A percentile compares a stretch with the other conserved stretches of the same genome.
Evolutionary conservation across 176 grass and related monocot genomes (phyloP).

Genomic region (Olyra latifolia): DNA sequence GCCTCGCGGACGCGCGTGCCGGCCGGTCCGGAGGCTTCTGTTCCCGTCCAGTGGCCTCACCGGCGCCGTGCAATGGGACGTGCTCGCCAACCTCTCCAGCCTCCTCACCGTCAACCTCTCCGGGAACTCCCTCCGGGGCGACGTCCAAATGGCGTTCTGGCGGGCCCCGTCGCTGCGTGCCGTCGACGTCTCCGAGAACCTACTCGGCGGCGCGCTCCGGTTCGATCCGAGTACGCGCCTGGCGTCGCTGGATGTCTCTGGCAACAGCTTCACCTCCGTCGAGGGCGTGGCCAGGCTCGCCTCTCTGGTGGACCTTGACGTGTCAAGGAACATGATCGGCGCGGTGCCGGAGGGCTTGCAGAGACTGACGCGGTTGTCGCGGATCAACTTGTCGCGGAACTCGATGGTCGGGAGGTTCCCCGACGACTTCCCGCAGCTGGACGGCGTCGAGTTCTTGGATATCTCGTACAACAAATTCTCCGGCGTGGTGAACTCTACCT

Average conservation of each 20-base stretch:
- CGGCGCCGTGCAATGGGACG: slow-evolving; percentile 51
- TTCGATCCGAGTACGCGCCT: slow-evolving; percentile 28
- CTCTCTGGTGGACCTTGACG: slow-evolving; percentile 40
- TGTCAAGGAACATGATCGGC: slow-evolving; percentile 48
- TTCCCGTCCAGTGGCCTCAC: slow-evolving; percentile 51
- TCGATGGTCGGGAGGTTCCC: slow-evolving; percentile 55
- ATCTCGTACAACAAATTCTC: slow-evolving; percentile 82
- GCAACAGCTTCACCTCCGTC: slow-evolving; percentile 56
- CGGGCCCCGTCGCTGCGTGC: slow-evolving; percentile 45
- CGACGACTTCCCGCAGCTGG: slow-evolving; percentile 52
- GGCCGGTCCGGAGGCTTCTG: slow-evolving; percentile 17
- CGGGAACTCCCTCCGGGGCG: slow-evolving; percentile 59
- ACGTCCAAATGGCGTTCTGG: slow-evolving; percentile 50
- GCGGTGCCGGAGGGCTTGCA: slow-evolving; percentile 36
- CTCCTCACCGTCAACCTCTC: slow-evolving; percentile 68
- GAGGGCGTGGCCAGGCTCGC: slow-evolving; percentile 25
- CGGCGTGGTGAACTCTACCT: slow-evolving; percentile 32
- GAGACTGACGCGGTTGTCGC: slow-evolving; percentile 16
- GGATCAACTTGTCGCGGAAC: slow-evolving; percentile 59
- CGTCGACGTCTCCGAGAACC: slow-evolving; percentile 59
- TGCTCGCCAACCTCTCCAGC: slow-evolving; percentile 41
- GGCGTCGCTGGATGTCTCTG: slow-evolving; percentile 44
- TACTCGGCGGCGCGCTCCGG: slow-evolving; percentile 46
- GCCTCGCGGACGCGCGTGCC: slow-evolving; percentile 16
- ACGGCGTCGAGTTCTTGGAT: slow-evolving; percentile 41